Conservation (phyloP, 2,329 filamentous ascomycete species). For the Xylaria sp. region DNA sequence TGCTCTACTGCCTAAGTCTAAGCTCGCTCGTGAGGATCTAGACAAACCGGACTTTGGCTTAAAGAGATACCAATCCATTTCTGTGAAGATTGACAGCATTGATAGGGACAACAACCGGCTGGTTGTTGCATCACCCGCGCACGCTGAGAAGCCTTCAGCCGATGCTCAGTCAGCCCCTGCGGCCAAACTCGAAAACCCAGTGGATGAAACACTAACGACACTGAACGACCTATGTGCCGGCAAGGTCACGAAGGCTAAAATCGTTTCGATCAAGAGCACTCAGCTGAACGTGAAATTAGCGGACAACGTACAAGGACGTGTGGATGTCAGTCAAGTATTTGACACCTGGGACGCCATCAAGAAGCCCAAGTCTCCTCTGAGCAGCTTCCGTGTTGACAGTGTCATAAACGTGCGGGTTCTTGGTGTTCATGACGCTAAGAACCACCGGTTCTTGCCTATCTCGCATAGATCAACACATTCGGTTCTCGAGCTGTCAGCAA, state of each 20-base stretch:
- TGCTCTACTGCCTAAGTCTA: conserved; percentile 73
- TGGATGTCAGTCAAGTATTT: conserved; percentile 88
- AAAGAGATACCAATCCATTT: conserved; percentile 68
- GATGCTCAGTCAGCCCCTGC: conserved; percentile 31
- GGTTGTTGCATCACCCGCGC: conserved; percentile 44
- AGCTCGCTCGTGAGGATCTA: conserved; percentile 66
- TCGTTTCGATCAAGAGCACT: conserved; percentile 82
- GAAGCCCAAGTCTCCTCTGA: conserved; percentile 75
- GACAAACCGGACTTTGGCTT: conserved; percentile 71
- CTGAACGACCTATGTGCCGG: conserved; percentile 72
- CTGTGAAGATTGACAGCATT: conserved; percentile 65
- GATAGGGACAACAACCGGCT: conserved; percentile 68
- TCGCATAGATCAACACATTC: conserved; percentile 77
- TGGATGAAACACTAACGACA: conserved; percentile 59
- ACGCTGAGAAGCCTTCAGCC: conserved; percentile 39
- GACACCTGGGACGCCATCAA: conserved; percentile 82
- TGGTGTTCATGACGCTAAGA: conserved; percentile 83
- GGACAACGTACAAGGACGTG: conserved; percentile 83
- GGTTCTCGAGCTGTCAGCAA: conserved; percentile 82
- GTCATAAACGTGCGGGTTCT: conserved; percentile 70
- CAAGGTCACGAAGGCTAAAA: conserved; percentile 65
- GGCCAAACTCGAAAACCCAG: conserved; percentile 39
- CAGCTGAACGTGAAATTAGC: conserved; percentile 88
- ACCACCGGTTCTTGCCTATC: conserved; percentile 86
- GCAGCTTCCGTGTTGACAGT: conserved; percentile 65